These are phyloP conservation scores for Fusarium piperis DNA, from an alignment of 2,329 filamentous ascomycete species.

Conservation along the genomic window DNA sequence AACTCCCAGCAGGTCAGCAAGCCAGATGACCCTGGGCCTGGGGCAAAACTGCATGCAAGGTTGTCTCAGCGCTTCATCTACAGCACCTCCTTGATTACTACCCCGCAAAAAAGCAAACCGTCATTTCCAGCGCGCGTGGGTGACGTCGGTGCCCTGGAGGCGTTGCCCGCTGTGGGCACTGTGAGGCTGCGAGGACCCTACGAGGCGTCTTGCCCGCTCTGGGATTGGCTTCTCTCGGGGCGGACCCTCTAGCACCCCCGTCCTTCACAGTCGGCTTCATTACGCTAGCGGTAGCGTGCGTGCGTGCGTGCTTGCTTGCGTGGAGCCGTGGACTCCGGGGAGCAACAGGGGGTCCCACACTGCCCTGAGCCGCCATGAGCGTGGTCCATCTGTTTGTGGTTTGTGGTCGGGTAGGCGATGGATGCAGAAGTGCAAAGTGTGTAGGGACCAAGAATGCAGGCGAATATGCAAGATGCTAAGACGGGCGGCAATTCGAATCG, in stretches of 20 bases:
- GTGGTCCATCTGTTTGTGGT: background rate
- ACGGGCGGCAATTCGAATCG: conserved; percentile 1
- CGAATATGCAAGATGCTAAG: background rate
- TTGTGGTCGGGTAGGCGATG: background rate
- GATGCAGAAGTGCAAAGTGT: background rate
- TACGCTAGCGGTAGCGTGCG: conserved; percentile 16
- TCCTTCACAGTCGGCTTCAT: conserved; percentile 21
- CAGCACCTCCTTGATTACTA: conserved; percentile 1
- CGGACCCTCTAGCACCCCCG: conserved; percentile 24
- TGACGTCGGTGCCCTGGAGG: conserved; percentile 36
- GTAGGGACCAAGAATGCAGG: background rate
- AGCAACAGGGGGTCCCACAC: conserved; percentile 13
- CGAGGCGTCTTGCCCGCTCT: conserved; percentile 9
- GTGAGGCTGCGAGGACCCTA: conserved; percentile 11
- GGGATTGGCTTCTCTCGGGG: conserved; percentile 26
- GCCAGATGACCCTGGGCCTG: background rate
- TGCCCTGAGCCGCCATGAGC: conserved; percentile 7
- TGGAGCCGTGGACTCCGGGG: conserved; percentile 26
- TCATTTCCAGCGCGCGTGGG: conserved; percentile 13
- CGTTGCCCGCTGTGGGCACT: conserved; percentile 7
- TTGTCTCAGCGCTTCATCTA: conserved; percentile 11
- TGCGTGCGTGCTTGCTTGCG: conserved; percentile 5
- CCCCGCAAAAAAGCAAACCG: conserved; percentile 35
- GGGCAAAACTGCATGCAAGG: conserved; percentile 12
- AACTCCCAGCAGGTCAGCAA: background rate